Base-by-base conservation (phyloP, 2,329 filamentous ascomycete species). In the Fusarium sp. region DNA sequence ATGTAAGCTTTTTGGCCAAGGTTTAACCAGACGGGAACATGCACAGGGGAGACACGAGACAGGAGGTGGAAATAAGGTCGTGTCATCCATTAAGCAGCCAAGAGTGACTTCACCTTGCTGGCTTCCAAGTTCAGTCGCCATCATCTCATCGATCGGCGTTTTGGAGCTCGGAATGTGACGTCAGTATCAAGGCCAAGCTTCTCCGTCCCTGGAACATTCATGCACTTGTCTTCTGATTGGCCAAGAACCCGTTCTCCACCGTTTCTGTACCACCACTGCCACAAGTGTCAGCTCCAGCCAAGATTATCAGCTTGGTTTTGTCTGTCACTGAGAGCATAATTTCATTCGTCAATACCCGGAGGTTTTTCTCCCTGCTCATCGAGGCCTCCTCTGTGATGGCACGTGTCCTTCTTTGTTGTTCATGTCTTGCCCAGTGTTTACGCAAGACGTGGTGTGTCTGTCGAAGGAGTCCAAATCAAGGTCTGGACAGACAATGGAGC, bases 151-250 rank as follows among this genome's bases (percentile, higher is more conserved):
- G 50, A 57, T 62, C 49, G 24, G 24, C 57, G 44, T 39, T 49
- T 15, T 15, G 26, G 41, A 60, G 54, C 47, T 45, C 30, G 33
- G 40, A 17, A 37, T 33, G 59, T 68, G 66, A 68, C 66, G 66
- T 68, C 66, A 68, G 50, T n/a, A 43, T 7, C 43, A 9, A 7
- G n/a, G 32, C 60, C 56, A 62, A 66, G 52, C 56, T 56, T 32
- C 3, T 33, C 50, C 39, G 56, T 54, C 56, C 55, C 65, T 69
- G 56, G 56, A 55, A 63, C 28, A 39, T 41, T 68, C 66, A 68
- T 69, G 45, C 62, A 44, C 24, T 35, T 3, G 3, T 7, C 7
- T 7, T 50, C 11, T 70, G 35, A 68, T 68, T 68, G 66, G 66
- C 1, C 11, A 1, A 17, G 5, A 30, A n/a, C 20, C 37, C 14